Conservation (phyloP, 1,284 basidiomycete species). For the Trametes sp. region DNA sequence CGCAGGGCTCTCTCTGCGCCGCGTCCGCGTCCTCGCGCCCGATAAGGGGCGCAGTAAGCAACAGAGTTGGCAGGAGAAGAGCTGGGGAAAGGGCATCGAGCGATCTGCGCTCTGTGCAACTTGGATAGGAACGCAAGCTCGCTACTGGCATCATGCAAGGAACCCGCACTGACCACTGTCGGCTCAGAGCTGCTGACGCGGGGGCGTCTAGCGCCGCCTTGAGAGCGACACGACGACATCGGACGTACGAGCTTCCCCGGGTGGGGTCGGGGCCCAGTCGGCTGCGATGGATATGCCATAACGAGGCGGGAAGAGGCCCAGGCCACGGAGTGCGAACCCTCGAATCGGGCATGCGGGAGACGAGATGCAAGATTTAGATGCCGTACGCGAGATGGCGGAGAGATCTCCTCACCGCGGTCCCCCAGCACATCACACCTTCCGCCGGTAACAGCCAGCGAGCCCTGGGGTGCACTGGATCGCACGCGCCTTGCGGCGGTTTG, state of each 20-base stretch:
- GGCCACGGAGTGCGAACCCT: conserved; percentile 31
- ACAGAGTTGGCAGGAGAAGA: conserved; percentile 23
- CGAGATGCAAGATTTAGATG: conserved; percentile 35
- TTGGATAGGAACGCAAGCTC: conserved; percentile 13
- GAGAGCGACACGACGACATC: conserved; percentile 29
- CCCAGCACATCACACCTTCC: conserved; percentile 2
- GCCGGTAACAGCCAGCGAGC: conserved; percentile 21
- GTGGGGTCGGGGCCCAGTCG: conserved; percentile 22
- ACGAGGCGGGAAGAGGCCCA: conserved; percentile 20
- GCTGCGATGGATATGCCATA: conserved; percentile 26
- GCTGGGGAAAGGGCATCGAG: conserved; percentile 20
- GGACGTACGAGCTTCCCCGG: conserved; percentile 29
- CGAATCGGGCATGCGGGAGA: conserved; percentile 32
- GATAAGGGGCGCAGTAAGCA: conserved; percentile 32
- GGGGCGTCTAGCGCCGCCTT: conserved; percentile 18
- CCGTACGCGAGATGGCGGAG: conserved; percentile 26
- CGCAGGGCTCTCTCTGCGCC: conserved; percentile 3
- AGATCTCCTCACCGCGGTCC: conserved; percentile 5
- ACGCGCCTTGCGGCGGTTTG: conserved; percentile 1
- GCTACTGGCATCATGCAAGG: background rate
- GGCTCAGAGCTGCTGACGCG: conserved; percentile 22
- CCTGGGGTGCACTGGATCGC: conserved; percentile 5
- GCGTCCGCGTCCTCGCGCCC: conserved; percentile 5
- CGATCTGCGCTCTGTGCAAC: conserved; percentile 25
- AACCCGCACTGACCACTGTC: conserved; percentile 6